Percentiles rank a stretch among this genome's conserved stretches.
Evolutionary conservation across 2,329 filamentous ascomycete genomes (phyloP).

Genomic region (Aspergillus aculeatus): DNA sequence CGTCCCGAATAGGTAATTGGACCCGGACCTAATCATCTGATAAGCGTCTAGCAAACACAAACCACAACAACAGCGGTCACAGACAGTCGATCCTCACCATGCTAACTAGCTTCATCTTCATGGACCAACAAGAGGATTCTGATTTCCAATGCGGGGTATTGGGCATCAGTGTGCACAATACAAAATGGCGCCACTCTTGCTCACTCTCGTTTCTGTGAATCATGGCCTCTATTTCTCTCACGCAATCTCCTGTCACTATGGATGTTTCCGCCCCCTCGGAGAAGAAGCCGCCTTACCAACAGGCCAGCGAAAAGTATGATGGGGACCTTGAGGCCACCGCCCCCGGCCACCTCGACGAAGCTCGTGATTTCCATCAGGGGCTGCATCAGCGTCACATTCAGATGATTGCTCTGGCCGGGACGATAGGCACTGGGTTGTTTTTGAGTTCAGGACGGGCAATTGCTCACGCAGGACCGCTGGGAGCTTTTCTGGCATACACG

Average conservation of each 20-base stretch:
- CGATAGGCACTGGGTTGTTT: conserved; percentile 40
- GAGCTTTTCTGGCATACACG: conserved; percentile 38
- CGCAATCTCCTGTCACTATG: background rate
- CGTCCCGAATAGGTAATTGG: background rate
- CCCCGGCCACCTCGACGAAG: conserved; percentile 23
- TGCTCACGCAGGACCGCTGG: conserved; percentile 32
- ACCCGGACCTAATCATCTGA: background rate
- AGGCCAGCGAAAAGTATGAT: background rate
- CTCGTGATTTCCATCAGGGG: conserved; percentile 24
- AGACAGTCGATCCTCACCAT: background rate
- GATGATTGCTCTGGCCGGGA: conserved; percentile 41
- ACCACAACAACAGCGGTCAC: background rate
- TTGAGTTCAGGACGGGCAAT: conserved; percentile 37
- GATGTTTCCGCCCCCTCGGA: background rate
- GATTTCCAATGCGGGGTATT: conserved; percentile 3
- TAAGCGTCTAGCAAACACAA: background rate
- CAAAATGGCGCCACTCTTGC: background rate
- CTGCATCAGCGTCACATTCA: conserved; percentile 36
- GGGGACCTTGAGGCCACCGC: conserved; percentile 20
- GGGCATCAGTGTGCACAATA: background rate
- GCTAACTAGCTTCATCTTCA: background rate
- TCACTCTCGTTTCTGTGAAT: background rate
- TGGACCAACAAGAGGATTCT: background rate
- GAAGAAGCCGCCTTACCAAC: conserved; percentile 2
- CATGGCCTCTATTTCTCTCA: background rate